Percentiles rank a stretch among this genome's conserved stretches.
Conservation (phyloP, 768 basidiomycete genomes). For the Suillus hirtellus region DNA sequence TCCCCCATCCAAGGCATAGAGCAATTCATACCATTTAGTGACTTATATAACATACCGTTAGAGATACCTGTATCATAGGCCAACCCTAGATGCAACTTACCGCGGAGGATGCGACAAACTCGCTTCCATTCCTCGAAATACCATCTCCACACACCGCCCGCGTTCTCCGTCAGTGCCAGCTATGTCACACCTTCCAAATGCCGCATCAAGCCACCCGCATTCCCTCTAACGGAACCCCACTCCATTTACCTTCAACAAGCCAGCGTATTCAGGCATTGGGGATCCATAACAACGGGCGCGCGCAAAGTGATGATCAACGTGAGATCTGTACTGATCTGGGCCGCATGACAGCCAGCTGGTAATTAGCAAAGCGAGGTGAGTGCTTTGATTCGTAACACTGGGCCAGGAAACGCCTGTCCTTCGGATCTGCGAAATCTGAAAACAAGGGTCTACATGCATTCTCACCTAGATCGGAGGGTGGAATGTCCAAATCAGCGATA, state of each 20-base stretch:
- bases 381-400: background rate
- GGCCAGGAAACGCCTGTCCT: background rate
- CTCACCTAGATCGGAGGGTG: background rate
- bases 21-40: background rate
- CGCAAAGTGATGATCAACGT: background rate
- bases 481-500: background rate
- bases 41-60: background rate
- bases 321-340: background rate
- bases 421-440: background rate
- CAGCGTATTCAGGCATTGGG: background rate
- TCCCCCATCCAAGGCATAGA: conserved; percentile 28
- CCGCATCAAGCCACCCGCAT: background rate
- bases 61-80: background rate
- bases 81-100: background rate
- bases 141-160: background rate
- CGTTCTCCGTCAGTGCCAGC: background rate
- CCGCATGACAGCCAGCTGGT: background rate
- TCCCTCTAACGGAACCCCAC: background rate
- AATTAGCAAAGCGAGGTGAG: background rate
- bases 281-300: background rate
- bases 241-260: background rate
- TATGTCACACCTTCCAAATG: background rate
- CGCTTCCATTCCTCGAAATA: background rate
- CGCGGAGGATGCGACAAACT: background rate
- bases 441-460: background rate